These are phyloP conservation scores for Benincasa hispida DNA, from an alignment of 306 rosid species.

Conservation along the genomic window DNA sequence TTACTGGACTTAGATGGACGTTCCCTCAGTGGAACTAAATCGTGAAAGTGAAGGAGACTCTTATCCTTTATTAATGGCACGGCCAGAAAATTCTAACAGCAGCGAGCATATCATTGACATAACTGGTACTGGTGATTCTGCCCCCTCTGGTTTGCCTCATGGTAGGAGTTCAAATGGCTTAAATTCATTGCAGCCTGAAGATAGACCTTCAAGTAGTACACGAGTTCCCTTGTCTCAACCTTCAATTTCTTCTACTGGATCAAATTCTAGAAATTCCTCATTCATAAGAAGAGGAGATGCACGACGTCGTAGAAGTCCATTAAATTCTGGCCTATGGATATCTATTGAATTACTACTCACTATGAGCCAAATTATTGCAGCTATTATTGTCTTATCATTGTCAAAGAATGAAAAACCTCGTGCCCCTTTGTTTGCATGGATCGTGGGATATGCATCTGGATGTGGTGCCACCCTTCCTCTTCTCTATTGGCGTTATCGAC, in stretches of 20 bases:
- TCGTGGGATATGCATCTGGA: slow-evolving; percentile 84
- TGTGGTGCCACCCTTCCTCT: slow-evolving; percentile 89
- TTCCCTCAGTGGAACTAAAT: slow-evolving; percentile 35
- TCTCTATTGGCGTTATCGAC: slow-evolving; percentile 84
- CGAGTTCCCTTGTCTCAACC: slow-evolving; percentile 28
- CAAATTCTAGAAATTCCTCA: slow-evolving; percentile 55
- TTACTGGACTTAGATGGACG: slow-evolving; percentile 46
- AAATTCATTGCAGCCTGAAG: slow-evolving; percentile 37
- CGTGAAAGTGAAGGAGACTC: slow-evolving; percentile 32
- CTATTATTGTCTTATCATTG: slow-evolving; percentile 63
- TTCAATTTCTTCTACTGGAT: slow-evolving; percentile 33
- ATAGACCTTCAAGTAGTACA: slow-evolving; percentile 26
- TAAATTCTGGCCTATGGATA: slow-evolving; percentile 90
- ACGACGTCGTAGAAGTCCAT: slow-evolving; percentile 73
- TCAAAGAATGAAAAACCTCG: slow-evolving; percentile 71
- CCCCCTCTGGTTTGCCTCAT: slow-evolving; percentile 41
- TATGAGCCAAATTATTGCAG: slow-evolving; percentile 74
- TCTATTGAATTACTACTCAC: slow-evolving; percentile 76
- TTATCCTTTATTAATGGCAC: slow-evolving; percentile 53
- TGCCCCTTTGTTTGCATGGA: slow-evolving; percentile 79
- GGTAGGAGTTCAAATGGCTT: slow-evolving; percentile 31
- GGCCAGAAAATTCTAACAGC: slow-evolving; percentile 18
- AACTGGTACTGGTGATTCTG: slow-evolving; percentile 31
- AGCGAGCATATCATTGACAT: slow-evolving; percentile 53
- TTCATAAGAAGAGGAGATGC: slow-evolving; percentile 53